phyloP scores from a whole-genome alignment of 2,329 filamentous ascomycete genomes.

The Pseudonectria buxi region DNA sequence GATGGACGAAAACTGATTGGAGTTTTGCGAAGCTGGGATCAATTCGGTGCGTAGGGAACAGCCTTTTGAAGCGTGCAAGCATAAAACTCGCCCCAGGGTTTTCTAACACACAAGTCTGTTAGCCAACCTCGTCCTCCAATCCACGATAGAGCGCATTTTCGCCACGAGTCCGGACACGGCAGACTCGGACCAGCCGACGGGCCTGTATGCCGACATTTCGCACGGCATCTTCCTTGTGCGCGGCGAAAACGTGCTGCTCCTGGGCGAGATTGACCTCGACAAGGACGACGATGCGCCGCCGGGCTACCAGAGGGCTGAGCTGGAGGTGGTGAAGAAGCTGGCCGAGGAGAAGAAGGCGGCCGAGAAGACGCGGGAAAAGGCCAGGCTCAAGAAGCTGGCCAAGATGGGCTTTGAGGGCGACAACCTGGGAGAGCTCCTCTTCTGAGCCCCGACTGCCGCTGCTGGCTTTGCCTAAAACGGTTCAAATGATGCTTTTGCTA shows the following conservation, averaged over 20 bases:
- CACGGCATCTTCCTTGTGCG: constrained; percentile 87
- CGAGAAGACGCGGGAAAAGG: constrained; percentile 69
- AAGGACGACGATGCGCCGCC: constrained; percentile 84
- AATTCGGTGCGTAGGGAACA: constrained; percentile 67
- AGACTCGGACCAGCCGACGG: constrained; percentile 29
- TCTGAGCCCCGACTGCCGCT: constrained; percentile 35
- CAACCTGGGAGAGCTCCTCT: constrained; percentile 65
- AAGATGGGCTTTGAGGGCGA: constrained; percentile 84
- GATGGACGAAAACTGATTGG: constrained; percentile 93
- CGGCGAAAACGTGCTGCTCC: constrained; percentile 91
- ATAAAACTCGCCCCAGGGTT: background rate
- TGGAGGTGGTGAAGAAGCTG: constrained; percentile 63
- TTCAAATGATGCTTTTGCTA: no score
- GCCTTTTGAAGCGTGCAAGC: background rate
- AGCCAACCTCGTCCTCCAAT: constrained; percentile 94
- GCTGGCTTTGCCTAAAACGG: no score
- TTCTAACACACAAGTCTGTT: constrained; percentile 2
- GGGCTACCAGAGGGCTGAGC: constrained; percentile 58
- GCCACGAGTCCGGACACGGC: constrained; percentile 42
- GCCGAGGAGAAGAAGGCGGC: constrained; percentile 64
- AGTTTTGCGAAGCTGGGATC: constrained; percentile 91
- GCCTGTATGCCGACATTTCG: constrained; percentile 74
- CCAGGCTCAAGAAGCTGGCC: constrained; percentile 61
- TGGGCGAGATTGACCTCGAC: constrained; percentile 95
- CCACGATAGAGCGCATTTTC: constrained; percentile 85